Evolutionary conservation across 495 filamentous ascomycete species (phyloP).

Genomic region (Parathielavia hyrcaniae): DNA sequence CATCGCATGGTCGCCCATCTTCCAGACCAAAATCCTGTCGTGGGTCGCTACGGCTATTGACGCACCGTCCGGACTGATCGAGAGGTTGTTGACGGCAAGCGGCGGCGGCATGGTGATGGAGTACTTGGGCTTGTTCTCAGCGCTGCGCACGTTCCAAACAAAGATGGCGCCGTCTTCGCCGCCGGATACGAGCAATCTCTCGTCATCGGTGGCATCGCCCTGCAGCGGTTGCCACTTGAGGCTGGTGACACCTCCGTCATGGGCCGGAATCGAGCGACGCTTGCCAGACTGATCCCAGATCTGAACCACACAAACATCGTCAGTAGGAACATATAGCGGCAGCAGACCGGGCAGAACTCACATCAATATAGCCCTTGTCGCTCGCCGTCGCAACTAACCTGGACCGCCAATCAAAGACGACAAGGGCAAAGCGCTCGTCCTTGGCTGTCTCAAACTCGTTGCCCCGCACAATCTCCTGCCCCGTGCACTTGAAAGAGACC

Average conservation of each 20-base stretch:
- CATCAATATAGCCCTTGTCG: constrained; percentile 48
- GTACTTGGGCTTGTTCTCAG: constrained; percentile 50
- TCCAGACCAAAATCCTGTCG: constrained; percentile 65
- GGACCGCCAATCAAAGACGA: constrained; percentile 44
- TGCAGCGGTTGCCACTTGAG: constrained; percentile 49
- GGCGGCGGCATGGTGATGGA: constrained; percentile 49
- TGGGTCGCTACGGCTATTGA: constrained; percentile 63
- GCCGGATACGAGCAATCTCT: constrained; percentile 48
- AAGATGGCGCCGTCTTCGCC: constrained; percentile 60
- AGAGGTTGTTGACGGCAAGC: constrained; percentile 53
- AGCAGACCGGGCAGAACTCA: constrained; percentile 25
- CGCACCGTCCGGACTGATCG: constrained; percentile 67
- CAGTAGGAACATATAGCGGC: background rate
- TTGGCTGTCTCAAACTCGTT: constrained; percentile 39
- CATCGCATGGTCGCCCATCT: constrained; percentile 56
- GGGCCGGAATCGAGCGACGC: constrained; percentile 43
- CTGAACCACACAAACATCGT: constrained; percentile 23
- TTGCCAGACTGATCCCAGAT: constrained; percentile 46
- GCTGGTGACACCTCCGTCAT: constrained; percentile 44
- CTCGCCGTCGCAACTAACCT: constrained; percentile 45
- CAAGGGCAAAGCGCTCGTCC: constrained; percentile 41
- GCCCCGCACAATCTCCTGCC: constrained; percentile 35
- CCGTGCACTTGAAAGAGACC: constrained; percentile 34
- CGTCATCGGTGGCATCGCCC: constrained; percentile 31
- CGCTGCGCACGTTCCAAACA: constrained; percentile 59